These are phyloP conservation scores for Dryas octopetala DNA, from an alignment of 306 rosid species.

Conservation along the genomic window DNA sequence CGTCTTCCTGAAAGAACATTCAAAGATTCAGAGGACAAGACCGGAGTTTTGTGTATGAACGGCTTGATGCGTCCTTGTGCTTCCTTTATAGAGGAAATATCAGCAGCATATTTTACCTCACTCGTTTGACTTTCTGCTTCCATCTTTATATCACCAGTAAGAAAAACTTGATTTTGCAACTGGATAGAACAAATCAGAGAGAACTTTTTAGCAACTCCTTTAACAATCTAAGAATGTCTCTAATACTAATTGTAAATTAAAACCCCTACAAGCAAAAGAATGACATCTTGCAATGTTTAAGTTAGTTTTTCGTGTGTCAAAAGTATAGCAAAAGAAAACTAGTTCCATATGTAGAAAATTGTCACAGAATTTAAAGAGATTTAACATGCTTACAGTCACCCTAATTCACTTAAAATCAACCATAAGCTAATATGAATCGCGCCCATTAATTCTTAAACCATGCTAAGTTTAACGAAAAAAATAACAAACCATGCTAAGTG, in stretches of 20 bases:
- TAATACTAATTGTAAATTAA: not conserved
- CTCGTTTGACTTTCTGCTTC: slow-evolving; percentile 43
- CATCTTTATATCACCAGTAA: slow-evolving; percentile 36
- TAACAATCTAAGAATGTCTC: not conserved
- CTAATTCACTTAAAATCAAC: too few relatives aligned
- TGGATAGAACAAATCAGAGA: not conserved
- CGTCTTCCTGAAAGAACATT: slow-evolving; percentile 64
- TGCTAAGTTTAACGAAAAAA: not conserved
- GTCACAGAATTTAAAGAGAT: too few relatives aligned
- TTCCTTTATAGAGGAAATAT: slow-evolving; percentile 68
- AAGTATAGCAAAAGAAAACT: not conserved
- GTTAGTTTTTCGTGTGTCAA: not conserved
- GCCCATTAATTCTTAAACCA: not conserved
- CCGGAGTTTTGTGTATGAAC: slow-evolving; percentile 63
- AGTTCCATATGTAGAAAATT: not conserved
- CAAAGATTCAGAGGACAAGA: slow-evolving; percentile 61
- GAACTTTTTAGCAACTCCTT: not conserved
- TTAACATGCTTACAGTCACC: not conserved
- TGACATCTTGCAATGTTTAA: too few relatives aligned
- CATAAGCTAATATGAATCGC: not conserved
- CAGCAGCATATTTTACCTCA: slow-evolving; percentile 76
- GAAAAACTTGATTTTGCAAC: slow-evolving; percentile 7
- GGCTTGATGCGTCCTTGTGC: slow-evolving; percentile 62
- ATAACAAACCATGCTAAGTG: not conserved
- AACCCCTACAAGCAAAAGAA: not conserved